phyloP scores from a whole-genome alignment of 192 early-diverging fungal species.

The Coemansia sp. region DNA sequence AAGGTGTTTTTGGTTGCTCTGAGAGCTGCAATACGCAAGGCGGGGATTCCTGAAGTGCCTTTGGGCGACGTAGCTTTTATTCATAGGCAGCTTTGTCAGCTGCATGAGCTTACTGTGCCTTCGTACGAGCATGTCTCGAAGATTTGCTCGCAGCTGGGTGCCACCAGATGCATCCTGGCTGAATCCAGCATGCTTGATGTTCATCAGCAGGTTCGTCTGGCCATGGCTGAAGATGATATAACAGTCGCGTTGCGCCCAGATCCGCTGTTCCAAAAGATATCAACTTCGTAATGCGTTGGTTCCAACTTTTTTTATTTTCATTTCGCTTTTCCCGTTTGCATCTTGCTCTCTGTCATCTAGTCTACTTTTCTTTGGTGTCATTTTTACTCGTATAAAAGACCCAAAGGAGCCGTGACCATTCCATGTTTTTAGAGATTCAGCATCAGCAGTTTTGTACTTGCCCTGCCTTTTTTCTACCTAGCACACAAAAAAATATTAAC shows the following conservation, averaged over 20 bases:
- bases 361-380: not conserved
- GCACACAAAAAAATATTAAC: not conserved
- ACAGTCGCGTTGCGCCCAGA: conserved; percentile 72
- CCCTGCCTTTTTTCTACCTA: conserved; percentile 22
- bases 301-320: not conserved
- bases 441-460: conserved; percentile 5
- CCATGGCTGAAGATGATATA: conserved; percentile 78
- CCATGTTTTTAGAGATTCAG: conserved; percentile 3
- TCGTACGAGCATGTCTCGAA: conserved; percentile 62
- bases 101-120: conserved; percentile 63
- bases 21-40: conserved; percentile 61
- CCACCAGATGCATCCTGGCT: conserved; percentile 62
- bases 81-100: conserved; percentile 67
- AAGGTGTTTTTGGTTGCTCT: conserved; percentile 82
- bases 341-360: not conserved
- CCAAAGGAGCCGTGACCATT: not conserved
- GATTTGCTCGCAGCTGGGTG: conserved; percentile 67
- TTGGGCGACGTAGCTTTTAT: conserved; percentile 72
- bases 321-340: not conserved
- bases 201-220: conserved; percentile 68
- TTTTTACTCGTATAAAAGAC: conserved; percentile 14
- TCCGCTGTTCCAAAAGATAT: conserved; percentile 60
- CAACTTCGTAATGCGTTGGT: conserved; percentile 24
- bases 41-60: conserved; percentile 72
- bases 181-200: conserved; percentile 71